Percentiles rank a stretch among this genome's conserved stretches.
Evolutionary conservation across 495 filamentous ascomycete species (phyloP).

Genomic region (Aspergillus ellipticus): DNA sequence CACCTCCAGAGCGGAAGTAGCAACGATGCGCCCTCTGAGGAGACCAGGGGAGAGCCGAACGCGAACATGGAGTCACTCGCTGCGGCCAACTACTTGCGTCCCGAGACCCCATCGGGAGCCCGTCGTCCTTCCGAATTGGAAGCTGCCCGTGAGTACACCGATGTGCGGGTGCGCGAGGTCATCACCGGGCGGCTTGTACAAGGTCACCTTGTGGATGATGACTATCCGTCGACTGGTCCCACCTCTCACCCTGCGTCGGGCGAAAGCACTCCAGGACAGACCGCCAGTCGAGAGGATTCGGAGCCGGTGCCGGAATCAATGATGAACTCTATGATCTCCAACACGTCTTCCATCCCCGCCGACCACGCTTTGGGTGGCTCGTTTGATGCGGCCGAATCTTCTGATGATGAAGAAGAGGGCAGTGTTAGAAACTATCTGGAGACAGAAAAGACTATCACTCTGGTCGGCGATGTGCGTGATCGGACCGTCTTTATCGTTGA

Average conservation of each 20-base stretch:
- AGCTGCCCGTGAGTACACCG: slow-evolving; percentile 66
- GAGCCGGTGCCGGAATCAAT: slow-evolving; percentile 58
- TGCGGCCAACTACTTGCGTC: slow-evolving; percentile 21
- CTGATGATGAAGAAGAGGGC: slow-evolving; percentile 93
- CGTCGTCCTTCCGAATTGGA: slow-evolving; percentile 46
- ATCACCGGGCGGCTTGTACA: slow-evolving; percentile 91
- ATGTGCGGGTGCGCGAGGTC: slow-evolving; percentile 83
- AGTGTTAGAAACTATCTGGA: slow-evolving; percentile 61
- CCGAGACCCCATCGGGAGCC: slow-evolving; percentile 35
- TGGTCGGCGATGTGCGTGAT: slow-evolving; percentile 88
- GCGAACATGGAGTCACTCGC: slow-evolving; percentile 9
- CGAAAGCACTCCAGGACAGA: slow-evolving; percentile 38
- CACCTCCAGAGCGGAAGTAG: slow-evolving; percentile 23
- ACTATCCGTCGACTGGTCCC: slow-evolving; percentile 68
- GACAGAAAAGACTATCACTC: slow-evolving; percentile 88
- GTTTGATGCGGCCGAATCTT: slow-evolving; percentile 70
- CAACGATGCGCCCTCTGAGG: slow-evolving; percentile 13
- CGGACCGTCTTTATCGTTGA: slow-evolving; percentile 90
- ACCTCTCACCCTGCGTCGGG: slow-evolving; percentile 61
- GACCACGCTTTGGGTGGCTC: slow-evolving; percentile 76
- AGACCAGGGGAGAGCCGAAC: slow-evolving; percentile 2
- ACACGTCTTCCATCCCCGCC: slow-evolving; percentile 46
- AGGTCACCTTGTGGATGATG: slow-evolving; percentile 93
- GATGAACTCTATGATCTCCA: slow-evolving; percentile 63
- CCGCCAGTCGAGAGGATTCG: slow-evolving; percentile 32